phyloP scores from a whole-genome alignment of 768 basidiomycete species.

The Amanita phalloides region DNA sequence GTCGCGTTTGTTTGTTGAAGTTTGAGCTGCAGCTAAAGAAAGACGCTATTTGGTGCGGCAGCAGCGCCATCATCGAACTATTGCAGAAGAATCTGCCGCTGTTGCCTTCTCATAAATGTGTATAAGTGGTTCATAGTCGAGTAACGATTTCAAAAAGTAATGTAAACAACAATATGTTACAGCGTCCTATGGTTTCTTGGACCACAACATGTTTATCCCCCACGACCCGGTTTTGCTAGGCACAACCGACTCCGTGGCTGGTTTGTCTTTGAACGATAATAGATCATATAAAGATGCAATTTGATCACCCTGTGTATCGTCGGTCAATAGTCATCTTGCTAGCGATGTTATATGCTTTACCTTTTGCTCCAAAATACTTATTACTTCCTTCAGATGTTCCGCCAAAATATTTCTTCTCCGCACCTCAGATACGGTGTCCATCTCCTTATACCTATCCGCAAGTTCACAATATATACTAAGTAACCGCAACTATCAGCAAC shows the following conservation, averaged over 20 bases:
- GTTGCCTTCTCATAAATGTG: too few relatives aligned
- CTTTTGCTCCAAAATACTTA: slow-evolving; percentile 88
- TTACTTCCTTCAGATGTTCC: slow-evolving; percentile 81
- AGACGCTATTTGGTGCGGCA: too few relatives aligned
- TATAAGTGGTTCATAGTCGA: too few relatives aligned
- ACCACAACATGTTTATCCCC: slow-evolving; percentile 1
- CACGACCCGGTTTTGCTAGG: not conserved
- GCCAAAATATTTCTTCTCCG: slow-evolving; percentile 80
- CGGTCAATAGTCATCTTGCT: not conserved
- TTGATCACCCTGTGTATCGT: slow-evolving; percentile 65
- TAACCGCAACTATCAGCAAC: slow-evolving; percentile 4
- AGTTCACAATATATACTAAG: slow-evolving; percentile 81
- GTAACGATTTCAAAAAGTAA: not conserved
- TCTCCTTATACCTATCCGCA: slow-evolving; percentile 85
- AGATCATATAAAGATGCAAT: slow-evolving; percentile 87
- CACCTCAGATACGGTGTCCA: slow-evolving; percentile 78
- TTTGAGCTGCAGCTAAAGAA: not conserved
- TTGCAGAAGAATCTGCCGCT: too few relatives aligned
- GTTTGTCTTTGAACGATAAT: slow-evolving; percentile 65
- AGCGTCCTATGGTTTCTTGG: not conserved
- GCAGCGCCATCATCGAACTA: too few relatives aligned
- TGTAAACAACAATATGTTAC: not conserved
- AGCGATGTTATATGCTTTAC: slow-evolving; percentile 25
- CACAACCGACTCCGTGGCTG: slow-evolving; percentile 11
- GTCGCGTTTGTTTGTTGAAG: slow-evolving; percentile 1